Percentiles rank a stretch among this genome's conserved stretches.
Evolutionary conservation across 176 grass and related monocot genomes (phyloP).

Genomic region (Ampelocalamus luodianensis): DNA sequence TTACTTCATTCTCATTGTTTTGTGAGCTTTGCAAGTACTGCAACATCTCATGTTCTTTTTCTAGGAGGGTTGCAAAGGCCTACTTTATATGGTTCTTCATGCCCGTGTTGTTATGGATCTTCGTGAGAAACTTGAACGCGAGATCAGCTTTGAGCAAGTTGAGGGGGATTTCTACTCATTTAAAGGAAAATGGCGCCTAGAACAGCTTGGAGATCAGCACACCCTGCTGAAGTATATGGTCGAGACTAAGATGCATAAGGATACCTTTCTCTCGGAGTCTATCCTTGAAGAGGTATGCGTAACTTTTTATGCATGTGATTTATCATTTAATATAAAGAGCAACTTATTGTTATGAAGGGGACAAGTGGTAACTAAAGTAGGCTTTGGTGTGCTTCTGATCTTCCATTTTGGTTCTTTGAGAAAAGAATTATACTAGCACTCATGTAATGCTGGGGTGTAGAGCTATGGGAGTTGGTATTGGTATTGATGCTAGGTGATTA

Average conservation of each 20-base stretch:
- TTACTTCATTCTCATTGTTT: constrained; percentile 18
- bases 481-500: neutral
- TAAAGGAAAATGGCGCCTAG: constrained; percentile 84
- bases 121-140: constrained; percentile 67
- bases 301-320: neutral
- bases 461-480: neutral
- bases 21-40: constrained; percentile 7
- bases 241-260: constrained; percentile 93
- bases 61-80: constrained; percentile 94
- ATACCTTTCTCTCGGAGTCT: constrained; percentile 93
- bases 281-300: constrained; percentile 88
- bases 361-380: neutral
- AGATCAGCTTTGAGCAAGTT: constrained; percentile 95
- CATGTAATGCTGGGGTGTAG: no score
- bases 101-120: constrained; percentile 95
- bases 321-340: neutral
- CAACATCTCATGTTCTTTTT: constrained; percentile 21
- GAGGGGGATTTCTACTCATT: constrained; percentile 95
- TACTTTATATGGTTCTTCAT: constrained; percentile 97
- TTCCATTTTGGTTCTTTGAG: neutral
- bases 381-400: neutral
- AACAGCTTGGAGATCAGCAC: constrained; percentile 85
- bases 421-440: neutral
- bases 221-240: constrained; percentile 96
- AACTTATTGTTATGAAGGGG: neutral